These are phyloP conservation scores for Mesembryanthemum crystallinum DNA, from an alignment of 148 eudicot species.

Conservation along the genomic window DNA sequence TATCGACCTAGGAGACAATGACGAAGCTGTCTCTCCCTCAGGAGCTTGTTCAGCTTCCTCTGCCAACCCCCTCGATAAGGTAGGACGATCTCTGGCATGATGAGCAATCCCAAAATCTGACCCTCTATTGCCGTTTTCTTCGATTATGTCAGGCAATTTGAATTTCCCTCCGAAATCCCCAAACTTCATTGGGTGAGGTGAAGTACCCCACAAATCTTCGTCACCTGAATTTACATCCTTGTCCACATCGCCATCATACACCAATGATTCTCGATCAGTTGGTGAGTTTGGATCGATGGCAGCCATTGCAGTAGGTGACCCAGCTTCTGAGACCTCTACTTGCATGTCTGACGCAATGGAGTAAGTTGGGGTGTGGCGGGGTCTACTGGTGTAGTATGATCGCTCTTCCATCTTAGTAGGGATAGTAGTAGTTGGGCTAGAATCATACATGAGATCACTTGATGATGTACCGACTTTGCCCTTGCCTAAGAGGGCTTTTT, in stretches of 20 bases:
- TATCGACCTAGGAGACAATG: slow-evolving; percentile 22
- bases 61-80: not conserved
- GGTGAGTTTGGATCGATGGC: slow-evolving; percentile 38
- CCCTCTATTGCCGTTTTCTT: slow-evolving; percentile 27
- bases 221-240: slow-evolving; percentile 40
- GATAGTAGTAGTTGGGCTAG: slow-evolving; percentile 22
- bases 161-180: slow-evolving; percentile 40
- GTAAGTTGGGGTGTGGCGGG: slow-evolving; percentile 34
- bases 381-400: slow-evolving; percentile 32
- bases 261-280: slow-evolving; percentile 44
- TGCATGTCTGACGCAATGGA: slow-evolving; percentile 90
- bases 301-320: slow-evolving; percentile 42
- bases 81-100: not conserved
- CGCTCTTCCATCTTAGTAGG: slow-evolving; percentile 38
- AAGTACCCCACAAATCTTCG: slow-evolving; percentile 45
- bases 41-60: slow-evolving; percentile 9
- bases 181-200: slow-evolving; percentile 33
- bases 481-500: not conserved
- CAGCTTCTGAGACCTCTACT: slow-evolving; percentile 74
- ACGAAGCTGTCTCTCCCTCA: slow-evolving; percentile 1
- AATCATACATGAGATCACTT: slow-evolving; percentile 15
- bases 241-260: slow-evolving; percentile 44
- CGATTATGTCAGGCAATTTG: slow-evolving; percentile 28
- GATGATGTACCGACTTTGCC: slow-evolving; percentile 12
- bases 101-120: not conserved